A percentile compares a stretch with the other conserved stretches of the same genome.
Evolutionary conservation across 2,329 filamentous ascomycete species (phyloP).

Genomic region (Verticillium alfalfae): DNA sequence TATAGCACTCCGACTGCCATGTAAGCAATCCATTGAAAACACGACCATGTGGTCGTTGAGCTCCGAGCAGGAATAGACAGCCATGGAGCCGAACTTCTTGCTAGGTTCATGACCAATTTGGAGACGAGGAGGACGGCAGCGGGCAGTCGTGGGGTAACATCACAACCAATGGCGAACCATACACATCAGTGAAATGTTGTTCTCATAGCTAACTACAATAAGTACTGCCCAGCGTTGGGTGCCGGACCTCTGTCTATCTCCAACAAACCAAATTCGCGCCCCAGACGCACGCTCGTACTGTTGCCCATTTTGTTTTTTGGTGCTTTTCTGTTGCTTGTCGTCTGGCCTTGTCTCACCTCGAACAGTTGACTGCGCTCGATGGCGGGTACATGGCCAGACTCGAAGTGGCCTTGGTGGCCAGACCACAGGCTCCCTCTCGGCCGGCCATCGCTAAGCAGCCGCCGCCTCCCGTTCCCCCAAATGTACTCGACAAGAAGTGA

Average conservation of each 20-base stretch:
- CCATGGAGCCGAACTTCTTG: too few species aligned
- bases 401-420: constrained; percentile 7
- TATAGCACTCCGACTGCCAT: too few species aligned
- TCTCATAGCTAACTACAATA: constrained; percentile 13
- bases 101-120: too few species aligned
- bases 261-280: constrained; percentile 17
- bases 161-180: too few species aligned
- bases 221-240: constrained; percentile 31
- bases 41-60: too few species aligned
- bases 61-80: too few species aligned
- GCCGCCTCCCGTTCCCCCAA: not conserved
- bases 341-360: constrained; percentile 11
- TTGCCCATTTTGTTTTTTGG: constrained; percentile 10
- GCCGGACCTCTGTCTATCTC: constrained; percentile 32
- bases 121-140: too few species aligned
- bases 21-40: too few species aligned
- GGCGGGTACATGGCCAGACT: too few species aligned
- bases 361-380: constrained; percentile 5
- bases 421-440: constrained; percentile 6
- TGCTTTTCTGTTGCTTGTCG: constrained; percentile 11
- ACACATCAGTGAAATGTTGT: constrained; percentile 3
- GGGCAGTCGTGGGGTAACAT: too few species aligned
- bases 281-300: not conserved
- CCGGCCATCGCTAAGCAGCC: constrained; percentile 8
- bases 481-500: constrained; percentile 9